Conservation (phyloP, 805 yeast genomes). For the Spathaspora boniae region DNA sequence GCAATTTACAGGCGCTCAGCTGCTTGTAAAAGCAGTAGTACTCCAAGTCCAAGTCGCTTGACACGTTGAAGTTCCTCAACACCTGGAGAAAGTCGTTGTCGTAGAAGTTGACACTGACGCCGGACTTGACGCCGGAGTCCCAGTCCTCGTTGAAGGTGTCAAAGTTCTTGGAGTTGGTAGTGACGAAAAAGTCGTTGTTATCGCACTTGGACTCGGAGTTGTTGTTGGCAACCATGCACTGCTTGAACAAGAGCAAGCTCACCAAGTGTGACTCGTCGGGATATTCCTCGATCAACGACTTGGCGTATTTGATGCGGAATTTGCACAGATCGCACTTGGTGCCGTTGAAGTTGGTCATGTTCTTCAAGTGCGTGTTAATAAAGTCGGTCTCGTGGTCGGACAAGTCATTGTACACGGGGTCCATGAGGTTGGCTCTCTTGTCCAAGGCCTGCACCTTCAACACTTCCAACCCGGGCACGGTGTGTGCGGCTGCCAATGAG, state of each 20-base stretch:
- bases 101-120: conserved; percentile 28
- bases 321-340: conserved; percentile 35
- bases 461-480: conserved; percentile 23
- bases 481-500: conserved; percentile 6
- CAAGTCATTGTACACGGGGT: conserved; percentile 23
- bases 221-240: conserved; percentile 29
- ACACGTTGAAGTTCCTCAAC: conserved; percentile 31
- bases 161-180: conserved; percentile 27
- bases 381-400: conserved; percentile 25
- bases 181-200: conserved; percentile 34
- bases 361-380: conserved; percentile 22
- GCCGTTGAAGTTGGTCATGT: conserved; percentile 29
- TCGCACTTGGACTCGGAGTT: conserved; percentile 29
- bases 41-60: conserved; percentile 34
- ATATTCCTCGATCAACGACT: conserved; percentile 20
- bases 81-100: conserved; percentile 40
- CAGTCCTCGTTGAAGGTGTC: conserved; percentile 15
- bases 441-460: conserved; percentile 16
- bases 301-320: conserved; percentile 29
- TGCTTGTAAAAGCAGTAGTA: conserved; percentile 56
- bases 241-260: conserved; percentile 31
- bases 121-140: conserved; percentile 22
- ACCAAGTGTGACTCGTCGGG: conserved; percentile 35
- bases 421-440: conserved; percentile 21
- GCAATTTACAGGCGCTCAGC: conserved; percentile 42